phyloP scores from a whole-genome alignment of 140 eudicot species.

The Senecio squalidus region DNA sequence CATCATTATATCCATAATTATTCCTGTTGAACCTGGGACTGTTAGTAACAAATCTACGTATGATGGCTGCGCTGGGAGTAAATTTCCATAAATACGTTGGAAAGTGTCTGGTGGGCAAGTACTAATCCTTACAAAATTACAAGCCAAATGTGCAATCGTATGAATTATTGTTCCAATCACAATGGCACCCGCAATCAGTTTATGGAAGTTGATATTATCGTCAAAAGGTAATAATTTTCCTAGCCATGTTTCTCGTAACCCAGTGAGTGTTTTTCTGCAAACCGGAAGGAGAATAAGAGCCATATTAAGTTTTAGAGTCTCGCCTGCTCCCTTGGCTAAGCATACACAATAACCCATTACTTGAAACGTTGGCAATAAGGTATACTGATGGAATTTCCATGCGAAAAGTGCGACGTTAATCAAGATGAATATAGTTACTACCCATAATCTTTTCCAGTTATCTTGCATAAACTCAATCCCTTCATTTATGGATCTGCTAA shows the following conservation, averaged over 20 bases:
- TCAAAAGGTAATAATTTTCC: constrained; percentile 67
- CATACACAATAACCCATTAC: constrained; percentile 91
- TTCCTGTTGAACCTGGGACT: constrained; percentile 63
- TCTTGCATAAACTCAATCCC: constrained; percentile 49
- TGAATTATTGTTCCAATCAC: constrained; percentile 49
- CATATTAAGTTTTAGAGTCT: constrained; percentile 89
- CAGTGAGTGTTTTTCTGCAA: constrained; percentile 78
- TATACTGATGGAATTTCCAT: constrained; percentile 55
- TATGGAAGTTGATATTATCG: constrained; percentile 93
- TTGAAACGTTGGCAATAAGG: constrained; percentile 37
- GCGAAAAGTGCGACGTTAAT: constrained; percentile 47
- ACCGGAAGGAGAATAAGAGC: constrained; percentile 89
- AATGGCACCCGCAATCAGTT: constrained; percentile 56
- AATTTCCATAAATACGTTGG: constrained; percentile 37
- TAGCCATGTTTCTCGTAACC: constrained; percentile 72
- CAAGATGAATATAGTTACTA: constrained; percentile 37
- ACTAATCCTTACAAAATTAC: constrained; percentile 59
- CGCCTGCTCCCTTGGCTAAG: constrained; percentile 81
- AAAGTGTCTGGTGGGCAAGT: constrained; percentile 47
- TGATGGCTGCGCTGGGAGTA: constrained; percentile 55
- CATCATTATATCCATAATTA: constrained; percentile 71
- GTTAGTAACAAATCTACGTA: constrained; percentile 45
- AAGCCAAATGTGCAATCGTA: constrained; percentile 41
- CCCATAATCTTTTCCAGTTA: constrained; percentile 76
- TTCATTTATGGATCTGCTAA: constrained; percentile 36